These are phyloP conservation scores for Pascua guehoae DNA, from an alignment of 1,284 basidiomycete species.

Conservation along the genomic window DNA sequence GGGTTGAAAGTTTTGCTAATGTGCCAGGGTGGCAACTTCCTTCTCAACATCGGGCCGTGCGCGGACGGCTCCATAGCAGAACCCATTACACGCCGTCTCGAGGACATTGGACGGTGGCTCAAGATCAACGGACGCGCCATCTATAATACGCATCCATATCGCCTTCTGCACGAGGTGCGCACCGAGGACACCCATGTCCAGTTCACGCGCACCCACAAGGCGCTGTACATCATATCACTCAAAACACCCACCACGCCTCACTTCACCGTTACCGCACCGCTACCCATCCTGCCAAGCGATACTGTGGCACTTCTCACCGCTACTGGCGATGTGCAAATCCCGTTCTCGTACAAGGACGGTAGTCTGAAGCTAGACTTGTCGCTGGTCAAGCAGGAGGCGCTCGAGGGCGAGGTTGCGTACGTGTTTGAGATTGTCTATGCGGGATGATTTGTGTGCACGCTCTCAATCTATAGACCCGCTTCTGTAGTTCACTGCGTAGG, in stretches of 20 bases:
- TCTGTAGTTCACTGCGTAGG: too few relatives aligned
- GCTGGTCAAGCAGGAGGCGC: slow-evolving; percentile 14
- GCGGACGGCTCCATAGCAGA: slow-evolving; percentile 57
- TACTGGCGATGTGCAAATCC: slow-evolving; percentile 10
- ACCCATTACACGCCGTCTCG: slow-evolving; percentile 54
- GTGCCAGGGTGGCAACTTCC: slow-evolving; percentile 39
- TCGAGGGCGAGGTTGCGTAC: slow-evolving; percentile 13
- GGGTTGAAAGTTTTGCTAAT: too few relatives aligned
- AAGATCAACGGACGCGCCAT: slow-evolving; percentile 55
- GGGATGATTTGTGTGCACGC: slow-evolving; percentile 14
- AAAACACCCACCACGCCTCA: slow-evolving; percentile 38
- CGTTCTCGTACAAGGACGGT: slow-evolving; percentile 3
- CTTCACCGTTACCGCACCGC: slow-evolving; percentile 24
- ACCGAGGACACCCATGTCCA: slow-evolving; percentile 48
- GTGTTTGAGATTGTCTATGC: slow-evolving; percentile 19
- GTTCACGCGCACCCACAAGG: slow-evolving; percentile 55
- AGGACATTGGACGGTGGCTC: slow-evolving; percentile 57
- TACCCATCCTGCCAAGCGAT: slow-evolving; percentile 55
- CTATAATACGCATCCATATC: slow-evolving; percentile 50
- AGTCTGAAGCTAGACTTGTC: slow-evolving; percentile 9
- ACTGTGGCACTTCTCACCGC: slow-evolving; percentile 48
- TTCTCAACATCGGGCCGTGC: slow-evolving; percentile 58
- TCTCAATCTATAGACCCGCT: background rate
- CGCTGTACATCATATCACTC: slow-evolving; percentile 58
- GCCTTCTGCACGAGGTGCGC: slow-evolving; percentile 31